Evolutionary conservation across 2,329 filamentous ascomycete species (phyloP).

Genomic region (Fusarium verrucosum): DNA sequence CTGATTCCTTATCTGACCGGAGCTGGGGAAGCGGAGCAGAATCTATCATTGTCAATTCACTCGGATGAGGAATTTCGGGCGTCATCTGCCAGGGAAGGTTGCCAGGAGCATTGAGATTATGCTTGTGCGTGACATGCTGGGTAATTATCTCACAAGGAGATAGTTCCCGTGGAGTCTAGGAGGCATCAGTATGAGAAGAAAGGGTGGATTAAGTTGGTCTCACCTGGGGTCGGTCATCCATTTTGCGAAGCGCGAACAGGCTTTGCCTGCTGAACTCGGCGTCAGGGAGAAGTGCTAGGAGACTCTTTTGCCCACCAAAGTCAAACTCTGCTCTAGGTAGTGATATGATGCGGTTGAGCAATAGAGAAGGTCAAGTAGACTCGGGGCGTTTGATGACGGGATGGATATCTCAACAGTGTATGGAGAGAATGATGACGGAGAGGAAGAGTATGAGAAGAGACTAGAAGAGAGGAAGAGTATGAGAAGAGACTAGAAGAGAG

Average conservation of each 20-base stretch:
- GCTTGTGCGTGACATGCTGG: constrained; percentile 12
- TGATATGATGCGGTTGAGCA: background rate
- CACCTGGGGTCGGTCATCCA: constrained; percentile 8
- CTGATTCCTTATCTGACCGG: background rate
- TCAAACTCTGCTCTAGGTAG: background rate
- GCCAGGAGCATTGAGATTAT: background rate
- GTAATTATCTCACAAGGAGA: constrained; percentile 14
- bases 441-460: background rate
- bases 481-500: background rate
- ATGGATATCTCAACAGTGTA: background rate
- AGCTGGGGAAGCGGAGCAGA: constrained; percentile 26
- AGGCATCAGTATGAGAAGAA: background rate
- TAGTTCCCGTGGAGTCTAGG: background rate
- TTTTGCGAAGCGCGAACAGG: background rate
- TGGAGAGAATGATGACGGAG: background rate
- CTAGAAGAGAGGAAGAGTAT: background rate
- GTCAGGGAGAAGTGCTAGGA: background rate
- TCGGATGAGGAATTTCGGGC: constrained; percentile 39
- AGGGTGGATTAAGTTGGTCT: background rate
- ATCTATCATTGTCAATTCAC: constrained; percentile 37
- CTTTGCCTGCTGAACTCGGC: background rate
- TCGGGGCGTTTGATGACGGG: background rate
- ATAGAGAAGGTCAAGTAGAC: background rate
- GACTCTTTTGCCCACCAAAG: no score
- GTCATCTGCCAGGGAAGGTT: constrained; percentile 21